Evolutionary conservation across 768 basidiomycete species (phyloP), one percentile per base, ranked within the genome.

Genomic region (Tephrocybe sp.): DNA sequence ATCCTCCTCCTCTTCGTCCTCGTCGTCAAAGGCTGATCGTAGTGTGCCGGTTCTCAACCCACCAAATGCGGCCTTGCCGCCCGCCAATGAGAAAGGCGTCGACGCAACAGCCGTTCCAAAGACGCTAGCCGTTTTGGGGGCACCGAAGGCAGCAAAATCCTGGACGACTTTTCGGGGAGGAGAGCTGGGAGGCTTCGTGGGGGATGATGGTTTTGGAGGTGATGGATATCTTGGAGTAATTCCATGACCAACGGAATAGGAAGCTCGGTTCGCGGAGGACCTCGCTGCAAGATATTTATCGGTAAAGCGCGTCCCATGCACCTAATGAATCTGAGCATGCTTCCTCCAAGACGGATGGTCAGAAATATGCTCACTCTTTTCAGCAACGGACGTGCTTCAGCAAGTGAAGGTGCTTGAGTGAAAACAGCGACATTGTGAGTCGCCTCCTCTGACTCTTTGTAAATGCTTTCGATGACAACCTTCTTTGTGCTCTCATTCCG

Each of bases 401-500:
- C 68, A 52, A 97, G 69, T 32, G 80, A 79, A 2, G 80, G 70
- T 1, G 93, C 84, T 51, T 84, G 78, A 62, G 78, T 84, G 74
- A 94, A 98, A 3, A 92, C 84, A 19, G 80, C 71, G 9, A 98
- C 92, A 65, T 98, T 98, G 68, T 97, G 92, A 56, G 78, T 77
- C 9, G 92, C 86, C 65, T 96, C 92, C 20, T 87, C 84, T 1
- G 89, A 87, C 7, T 95, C 92, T 60, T 87, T 89, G 72, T 98
- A 98, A 62, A 98, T 98, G 56, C 91, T 94, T 66, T 97, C 94
- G 55, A 98, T 89, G 50, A 93, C 86, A 43, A 98, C 87, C 68
- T 94, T 92, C 75, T 97, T 98, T 49, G 96, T 98, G 71, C 86
- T 94, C 68, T 98, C 96, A 60, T 97, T 97, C 50, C 96, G 79